Evolutionary conservation across 176 grass and related monocot genomes (phyloP).

Genomic region (Avena insularis): DNA sequence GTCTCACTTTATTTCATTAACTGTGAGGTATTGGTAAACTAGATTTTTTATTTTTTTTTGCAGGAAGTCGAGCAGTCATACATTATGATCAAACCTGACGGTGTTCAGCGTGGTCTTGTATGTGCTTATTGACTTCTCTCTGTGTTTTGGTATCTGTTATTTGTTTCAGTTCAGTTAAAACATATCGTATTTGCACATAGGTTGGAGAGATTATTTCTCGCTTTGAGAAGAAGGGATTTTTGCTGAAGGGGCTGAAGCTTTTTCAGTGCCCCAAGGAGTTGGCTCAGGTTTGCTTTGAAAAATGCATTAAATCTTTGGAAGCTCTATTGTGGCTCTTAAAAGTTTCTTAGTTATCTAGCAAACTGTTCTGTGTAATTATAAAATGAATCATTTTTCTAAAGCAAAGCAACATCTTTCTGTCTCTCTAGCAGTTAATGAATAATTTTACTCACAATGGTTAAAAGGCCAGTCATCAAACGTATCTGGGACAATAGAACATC

Average conservation of each 20-base stretch:
- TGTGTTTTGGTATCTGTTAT: constrained; percentile 4
- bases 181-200: constrained; percentile 44
- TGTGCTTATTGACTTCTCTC: not conserved
- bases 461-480: not conserved
- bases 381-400: not conserved
- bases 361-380: not conserved
- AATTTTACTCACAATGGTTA: not conserved
- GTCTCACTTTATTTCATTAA: not conserved
- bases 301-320: not conserved
- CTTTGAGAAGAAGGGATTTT: constrained; percentile 96
- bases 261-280: constrained; percentile 89
- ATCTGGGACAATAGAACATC: constrained; percentile 21
- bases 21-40: not conserved
- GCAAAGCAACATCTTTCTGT: not conserved
- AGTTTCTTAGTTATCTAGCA: not conserved
- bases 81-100: constrained; percentile 99
- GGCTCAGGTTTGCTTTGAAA: constrained; percentile 76
- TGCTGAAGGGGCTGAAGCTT: constrained; percentile 95
- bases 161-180: constrained; percentile 42
- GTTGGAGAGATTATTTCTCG: constrained; percentile 98
- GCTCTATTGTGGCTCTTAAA: not conserved
- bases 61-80: constrained; percentile 79
- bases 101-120: constrained; percentile 92
- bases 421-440: not conserved
- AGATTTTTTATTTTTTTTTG: constrained; percentile 1